A percentile compares a stretch with the other conserved stretches of the same genome.
Evolutionary conservation across 2,329 filamentous ascomycete species (phyloP).

Genomic region (Aspergillaceae sp.): DNA sequence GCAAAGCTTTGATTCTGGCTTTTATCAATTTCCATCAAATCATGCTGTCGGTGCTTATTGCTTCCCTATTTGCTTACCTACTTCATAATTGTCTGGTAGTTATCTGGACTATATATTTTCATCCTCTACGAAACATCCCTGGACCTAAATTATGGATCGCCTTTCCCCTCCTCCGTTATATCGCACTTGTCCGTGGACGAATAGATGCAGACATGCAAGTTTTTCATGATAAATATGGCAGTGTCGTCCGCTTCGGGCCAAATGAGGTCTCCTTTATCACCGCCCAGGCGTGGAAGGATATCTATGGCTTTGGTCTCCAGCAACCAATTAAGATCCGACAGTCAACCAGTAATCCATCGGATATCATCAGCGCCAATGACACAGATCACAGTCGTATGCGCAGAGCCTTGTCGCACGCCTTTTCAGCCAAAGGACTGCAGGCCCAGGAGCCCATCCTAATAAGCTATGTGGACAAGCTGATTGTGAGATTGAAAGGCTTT

Average conservation of each 20-base stretch:
- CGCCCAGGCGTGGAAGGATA: constrained; percentile 18
- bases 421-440: constrained; percentile 32
- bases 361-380: constrained; percentile 9
- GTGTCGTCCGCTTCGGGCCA: constrained; percentile 23
- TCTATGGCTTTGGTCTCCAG: constrained; percentile 12
- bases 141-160: constrained; percentile 11
- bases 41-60: too few relatives aligned
- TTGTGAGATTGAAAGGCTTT: constrained; percentile 12
- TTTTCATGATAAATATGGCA: constrained; percentile 9
- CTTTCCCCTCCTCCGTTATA: constrained; percentile 7
- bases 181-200: constrained; percentile 4
- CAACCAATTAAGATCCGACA: constrained; percentile 2
- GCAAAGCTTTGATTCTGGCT: too few relatives aligned
- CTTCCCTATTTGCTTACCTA: too few relatives aligned
- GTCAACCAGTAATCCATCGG: constrained; percentile 1
- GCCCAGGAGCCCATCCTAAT: constrained; percentile 29
- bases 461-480: constrained; percentile 21
- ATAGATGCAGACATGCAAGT: constrained; percentile 4
- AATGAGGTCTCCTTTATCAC: constrained; percentile 24
- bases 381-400: constrained; percentile 20
- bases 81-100: too few relatives aligned
- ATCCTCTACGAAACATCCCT: constrained; percentile 7
- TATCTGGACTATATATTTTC: constrained; percentile 12
- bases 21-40: too few relatives aligned
- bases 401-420: constrained; percentile 26